A percentile compares a stretch with the other conserved stretches of the same genome.
These are phyloP conservation scores for Fusarium bulbicola DNA, from an alignment of 2,329 filamentous ascomycete genomes.

Conservation along the genomic window DNA sequence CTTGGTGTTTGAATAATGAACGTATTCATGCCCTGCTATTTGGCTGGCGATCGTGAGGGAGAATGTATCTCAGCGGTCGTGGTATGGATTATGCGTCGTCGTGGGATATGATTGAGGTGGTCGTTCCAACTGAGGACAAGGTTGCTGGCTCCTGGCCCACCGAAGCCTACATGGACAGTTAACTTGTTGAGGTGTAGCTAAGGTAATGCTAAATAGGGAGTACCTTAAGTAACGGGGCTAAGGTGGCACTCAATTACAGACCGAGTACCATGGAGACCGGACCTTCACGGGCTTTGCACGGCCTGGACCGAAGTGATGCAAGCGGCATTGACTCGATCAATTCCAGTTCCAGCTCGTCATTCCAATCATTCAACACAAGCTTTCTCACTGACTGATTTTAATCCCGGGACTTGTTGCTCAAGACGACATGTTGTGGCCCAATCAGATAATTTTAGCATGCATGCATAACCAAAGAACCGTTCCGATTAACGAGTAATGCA, in stretches of 20 bases:
- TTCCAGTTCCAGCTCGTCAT: background rate
- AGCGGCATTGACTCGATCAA: conserved; percentile 28
- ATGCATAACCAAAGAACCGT: background rate
- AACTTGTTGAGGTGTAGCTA: conserved; percentile 1
- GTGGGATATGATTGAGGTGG: conserved; percentile 31
- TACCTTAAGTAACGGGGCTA: background rate
- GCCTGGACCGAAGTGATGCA: conserved; percentile 26
- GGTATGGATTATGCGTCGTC: conserved; percentile 11
- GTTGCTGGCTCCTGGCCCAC: conserved; percentile 21
- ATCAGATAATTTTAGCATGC: background rate
- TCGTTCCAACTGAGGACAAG: conserved; percentile 24
- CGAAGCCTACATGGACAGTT: conserved; percentile 6
- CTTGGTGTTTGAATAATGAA: background rate
- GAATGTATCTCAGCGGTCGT: conserved; percentile 1
- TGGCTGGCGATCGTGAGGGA: background rate
- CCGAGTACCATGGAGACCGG: background rate
- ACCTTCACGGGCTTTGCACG: background rate
- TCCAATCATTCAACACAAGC: conserved; percentile 16
- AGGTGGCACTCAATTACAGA: background rate
- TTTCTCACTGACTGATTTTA: background rate
- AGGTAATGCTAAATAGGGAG: conserved; percentile 16
- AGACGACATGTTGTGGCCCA: background rate
- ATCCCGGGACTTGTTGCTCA: background rate
- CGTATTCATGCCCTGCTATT: background rate
- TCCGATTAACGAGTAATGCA: background rate